Conservation (phyloP, 371 early-diverging fungal species). For the Capillidium rhysosporum region DNA sequence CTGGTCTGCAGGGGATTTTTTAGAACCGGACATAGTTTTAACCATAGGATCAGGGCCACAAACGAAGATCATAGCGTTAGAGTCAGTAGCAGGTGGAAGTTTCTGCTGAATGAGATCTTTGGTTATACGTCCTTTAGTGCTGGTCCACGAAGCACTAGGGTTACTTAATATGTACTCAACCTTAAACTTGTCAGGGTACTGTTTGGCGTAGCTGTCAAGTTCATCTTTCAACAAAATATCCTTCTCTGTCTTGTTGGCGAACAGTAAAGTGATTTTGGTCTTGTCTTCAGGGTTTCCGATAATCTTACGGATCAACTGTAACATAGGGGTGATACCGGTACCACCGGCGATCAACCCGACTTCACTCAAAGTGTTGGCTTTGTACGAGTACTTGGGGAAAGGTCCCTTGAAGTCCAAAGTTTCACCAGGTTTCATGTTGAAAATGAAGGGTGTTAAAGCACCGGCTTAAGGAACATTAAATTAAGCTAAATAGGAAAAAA, state of each 20-base stretch:
- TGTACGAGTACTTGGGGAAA: conserved; percentile 59
- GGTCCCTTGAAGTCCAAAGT: conserved; percentile 79
- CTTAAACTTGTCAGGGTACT: conserved; percentile 56
- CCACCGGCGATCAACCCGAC: conserved; percentile 84
- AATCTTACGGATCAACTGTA: conserved; percentile 48
- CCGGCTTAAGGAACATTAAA: conserved; percentile 2
- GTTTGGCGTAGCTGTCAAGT: conserved; percentile 42
- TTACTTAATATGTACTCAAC: conserved; percentile 67
- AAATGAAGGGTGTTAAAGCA: conserved; percentile 28
- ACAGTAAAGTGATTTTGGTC: conserved; percentile 71
- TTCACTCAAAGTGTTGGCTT: conserved; percentile 44
- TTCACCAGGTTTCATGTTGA: conserved; percentile 63
- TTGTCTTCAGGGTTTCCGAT: conserved; percentile 49
- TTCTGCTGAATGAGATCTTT: conserved; percentile 39
- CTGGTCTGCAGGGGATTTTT: conserved; percentile 60
- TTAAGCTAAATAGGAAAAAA: conserved; percentile 9
- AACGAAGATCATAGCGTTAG: conserved; percentile 46
- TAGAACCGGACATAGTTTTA: conserved; percentile 37
- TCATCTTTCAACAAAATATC: conserved; percentile 73
- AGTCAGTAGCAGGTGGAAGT: conserved; percentile 31
- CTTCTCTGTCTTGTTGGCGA: conserved; percentile 61
- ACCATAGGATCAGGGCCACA: conserved; percentile 52
- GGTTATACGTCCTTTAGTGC: conserved; percentile 45
- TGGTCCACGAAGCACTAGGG: conserved; percentile 35
- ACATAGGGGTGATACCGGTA: conserved; percentile 87